Evolutionary conservation across 306 rosid genomes (phyloP).

Genomic region (Ceratonia siliqua): DNA sequence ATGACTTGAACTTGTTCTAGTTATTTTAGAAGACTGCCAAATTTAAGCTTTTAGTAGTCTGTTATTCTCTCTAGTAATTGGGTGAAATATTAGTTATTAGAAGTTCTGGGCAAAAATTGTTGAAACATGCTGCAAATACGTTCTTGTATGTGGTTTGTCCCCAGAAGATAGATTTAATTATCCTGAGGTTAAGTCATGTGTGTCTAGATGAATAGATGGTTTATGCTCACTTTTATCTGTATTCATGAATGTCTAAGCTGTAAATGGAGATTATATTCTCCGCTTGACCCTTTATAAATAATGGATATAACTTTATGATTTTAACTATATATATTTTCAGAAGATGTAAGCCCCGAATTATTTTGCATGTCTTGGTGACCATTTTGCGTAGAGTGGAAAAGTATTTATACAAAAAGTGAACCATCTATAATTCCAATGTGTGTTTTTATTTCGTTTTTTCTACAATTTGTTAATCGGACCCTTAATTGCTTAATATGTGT

Average conservation of each 20-base stretch:
- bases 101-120: constrained; percentile 4
- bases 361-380: background rate
- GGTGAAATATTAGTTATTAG: background rate
- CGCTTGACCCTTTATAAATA: background rate
- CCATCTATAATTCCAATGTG: background rate
- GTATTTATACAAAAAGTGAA: background rate
- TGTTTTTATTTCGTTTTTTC: background rate
- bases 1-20: background rate
- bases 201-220: constrained; percentile 6
- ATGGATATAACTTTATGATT: constrained; percentile 3
- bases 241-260: constrained; percentile 1
- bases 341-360: background rate
- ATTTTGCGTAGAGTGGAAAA: background rate
- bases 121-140: background rate
- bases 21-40: background rate
- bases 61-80: background rate
- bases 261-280: constrained; percentile 1
- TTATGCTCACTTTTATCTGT: constrained; percentile 6
- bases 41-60: background rate
- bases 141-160: constrained; percentile 9
- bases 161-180: background rate
- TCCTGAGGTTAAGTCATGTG: background rate
- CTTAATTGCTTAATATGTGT: constrained; percentile 13
- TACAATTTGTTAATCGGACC: background rate
- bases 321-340: background rate